Conservation (phyloP, 1,284 basidiomycete genomes). For the Puccinia hordei region DNA sequence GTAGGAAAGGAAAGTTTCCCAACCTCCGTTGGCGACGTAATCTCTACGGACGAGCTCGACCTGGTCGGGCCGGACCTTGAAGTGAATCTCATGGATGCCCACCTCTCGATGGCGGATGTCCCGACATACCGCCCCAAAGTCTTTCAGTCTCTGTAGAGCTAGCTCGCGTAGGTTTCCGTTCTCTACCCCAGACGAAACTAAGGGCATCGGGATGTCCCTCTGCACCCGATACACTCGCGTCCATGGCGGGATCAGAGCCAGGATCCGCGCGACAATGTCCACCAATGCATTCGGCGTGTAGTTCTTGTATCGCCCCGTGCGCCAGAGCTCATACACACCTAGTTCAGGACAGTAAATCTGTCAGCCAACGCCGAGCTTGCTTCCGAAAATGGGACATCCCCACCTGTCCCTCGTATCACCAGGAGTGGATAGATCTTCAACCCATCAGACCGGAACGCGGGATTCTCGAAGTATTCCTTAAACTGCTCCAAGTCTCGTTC, state of each 20-base stretch:
- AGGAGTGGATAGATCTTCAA: conserved; percentile 98
- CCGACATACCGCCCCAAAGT: conserved; percentile 95
- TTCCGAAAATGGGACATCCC: conserved; percentile 59
- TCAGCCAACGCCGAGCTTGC: no score
- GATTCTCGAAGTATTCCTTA: conserved; percentile 97
- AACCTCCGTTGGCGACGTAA: conserved; percentile 92
- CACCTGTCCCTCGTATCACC: conserved; percentile 94
- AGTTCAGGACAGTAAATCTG: neutral
- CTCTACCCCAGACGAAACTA: conserved; percentile 94
- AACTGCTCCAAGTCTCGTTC: conserved; percentile 98
- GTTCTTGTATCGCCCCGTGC: conserved; percentile 95
- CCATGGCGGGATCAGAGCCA: conserved; percentile 98
- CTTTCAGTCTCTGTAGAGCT: conserved; percentile 95
- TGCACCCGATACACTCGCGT: conserved; percentile 97
- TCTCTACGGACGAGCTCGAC: conserved; percentile 96
- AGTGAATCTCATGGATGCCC: conserved; percentile 97
- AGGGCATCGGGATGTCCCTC: conserved; percentile 91
- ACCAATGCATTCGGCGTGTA: conserved; percentile 98
- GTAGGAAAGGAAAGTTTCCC: conserved; percentile 99
- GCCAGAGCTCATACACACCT: conserved; percentile 80
- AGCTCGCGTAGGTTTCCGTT: conserved; percentile 97
- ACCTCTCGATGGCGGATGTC: conserved; percentile 98
- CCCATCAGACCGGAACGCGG: conserved; percentile 93
- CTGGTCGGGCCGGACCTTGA: conserved; percentile 92
- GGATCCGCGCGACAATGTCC: conserved; percentile 91